phyloP scores from a whole-genome alignment of 805 yeast genomes.

The Schwanniomyces occidentalis region DNA sequence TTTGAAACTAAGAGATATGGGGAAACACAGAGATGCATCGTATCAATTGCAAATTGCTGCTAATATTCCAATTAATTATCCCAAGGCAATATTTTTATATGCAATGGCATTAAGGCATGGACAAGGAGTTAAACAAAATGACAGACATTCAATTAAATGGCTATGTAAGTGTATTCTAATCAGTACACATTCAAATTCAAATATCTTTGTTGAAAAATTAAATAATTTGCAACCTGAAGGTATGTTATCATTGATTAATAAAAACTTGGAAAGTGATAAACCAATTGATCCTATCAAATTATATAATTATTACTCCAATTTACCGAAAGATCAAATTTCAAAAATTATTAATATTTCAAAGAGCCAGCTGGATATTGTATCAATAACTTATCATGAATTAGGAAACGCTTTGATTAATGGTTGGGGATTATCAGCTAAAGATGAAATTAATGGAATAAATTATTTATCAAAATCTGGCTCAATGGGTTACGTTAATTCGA shows the following conservation, averaged over 20 bases:
- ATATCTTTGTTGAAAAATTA: constrained; percentile 23
- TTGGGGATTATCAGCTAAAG: constrained; percentile 50
- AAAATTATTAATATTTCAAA: constrained; percentile 34
- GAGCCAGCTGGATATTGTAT: constrained; percentile 42
- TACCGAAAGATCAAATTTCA: constrained; percentile 23
- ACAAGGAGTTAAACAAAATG: constrained; percentile 63
- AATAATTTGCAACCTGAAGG: constrained; percentile 28
- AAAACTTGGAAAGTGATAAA: constrained; percentile 21
- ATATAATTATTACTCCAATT: constrained; percentile 21
- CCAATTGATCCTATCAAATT: constrained; percentile 29
- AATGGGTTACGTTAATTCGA: constrained; percentile 66
- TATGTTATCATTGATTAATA: constrained; percentile 23
- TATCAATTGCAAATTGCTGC: constrained; percentile 69
- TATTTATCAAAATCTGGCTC: constrained; percentile 65
- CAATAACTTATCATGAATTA: constrained; percentile 59
- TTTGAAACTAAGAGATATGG: constrained; percentile 50
- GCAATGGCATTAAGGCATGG: constrained; percentile 69
- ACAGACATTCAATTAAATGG: constrained; percentile 57
- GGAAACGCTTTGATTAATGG: constrained; percentile 60
- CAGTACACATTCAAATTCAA: constrained; percentile 5
- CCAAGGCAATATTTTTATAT: constrained; percentile 63
- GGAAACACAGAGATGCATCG: constrained; percentile 67
- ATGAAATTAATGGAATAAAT: constrained; percentile 57
- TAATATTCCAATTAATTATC: constrained; percentile 53
- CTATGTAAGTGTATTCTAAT: constrained; percentile 47